Percentiles rank a stretch among this genome's conserved stretches.
Evolutionary conservation across 305 asterid genomes (phyloP).

Genomic region (Solanum chacoense): DNA sequence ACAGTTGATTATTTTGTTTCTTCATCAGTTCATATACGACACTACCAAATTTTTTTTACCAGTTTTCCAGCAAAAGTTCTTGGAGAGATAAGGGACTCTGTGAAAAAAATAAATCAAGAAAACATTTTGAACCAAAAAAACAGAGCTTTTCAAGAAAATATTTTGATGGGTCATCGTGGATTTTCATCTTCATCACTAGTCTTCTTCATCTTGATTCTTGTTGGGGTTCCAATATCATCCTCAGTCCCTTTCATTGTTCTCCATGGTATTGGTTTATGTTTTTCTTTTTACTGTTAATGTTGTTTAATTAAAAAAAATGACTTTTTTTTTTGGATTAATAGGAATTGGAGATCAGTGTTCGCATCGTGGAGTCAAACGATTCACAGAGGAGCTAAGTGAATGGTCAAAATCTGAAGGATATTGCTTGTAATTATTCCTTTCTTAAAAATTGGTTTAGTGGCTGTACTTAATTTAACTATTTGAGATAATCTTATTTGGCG

Average conservation of each 20-base stretch:
- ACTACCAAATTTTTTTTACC: background rate
- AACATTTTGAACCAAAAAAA: background rate
- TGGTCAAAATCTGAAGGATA: constrained; percentile 62
- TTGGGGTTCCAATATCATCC: constrained; percentile 24
- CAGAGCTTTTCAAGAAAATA: background rate
- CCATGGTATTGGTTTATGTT: constrained; percentile 33
- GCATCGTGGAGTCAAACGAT: constrained; percentile 54
- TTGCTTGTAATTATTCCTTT: constrained; percentile 45
- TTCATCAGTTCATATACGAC: background rate
- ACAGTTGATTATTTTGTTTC: background rate
- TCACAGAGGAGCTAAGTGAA: constrained; percentile 54
- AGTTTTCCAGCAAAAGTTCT: background rate
- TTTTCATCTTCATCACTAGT: constrained; percentile 8
- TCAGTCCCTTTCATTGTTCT: constrained; percentile 61
- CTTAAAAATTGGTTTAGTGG: background rate
- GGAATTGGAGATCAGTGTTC: constrained; percentile 97
- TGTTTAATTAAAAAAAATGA: background rate
- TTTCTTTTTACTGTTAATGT: background rate
- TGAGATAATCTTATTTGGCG: background rate
- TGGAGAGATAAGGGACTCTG: background rate
- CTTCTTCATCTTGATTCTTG: constrained; percentile 12
- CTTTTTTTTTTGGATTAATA: constrained; percentile 3
- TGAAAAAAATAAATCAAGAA: background rate
- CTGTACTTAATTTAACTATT: background rate
- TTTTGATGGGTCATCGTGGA: background rate